These are phyloP conservation scores for Chrysanthemum makinoi DNA, from an alignment of 129 eudicot species.

Conservation along the genomic window DNA sequence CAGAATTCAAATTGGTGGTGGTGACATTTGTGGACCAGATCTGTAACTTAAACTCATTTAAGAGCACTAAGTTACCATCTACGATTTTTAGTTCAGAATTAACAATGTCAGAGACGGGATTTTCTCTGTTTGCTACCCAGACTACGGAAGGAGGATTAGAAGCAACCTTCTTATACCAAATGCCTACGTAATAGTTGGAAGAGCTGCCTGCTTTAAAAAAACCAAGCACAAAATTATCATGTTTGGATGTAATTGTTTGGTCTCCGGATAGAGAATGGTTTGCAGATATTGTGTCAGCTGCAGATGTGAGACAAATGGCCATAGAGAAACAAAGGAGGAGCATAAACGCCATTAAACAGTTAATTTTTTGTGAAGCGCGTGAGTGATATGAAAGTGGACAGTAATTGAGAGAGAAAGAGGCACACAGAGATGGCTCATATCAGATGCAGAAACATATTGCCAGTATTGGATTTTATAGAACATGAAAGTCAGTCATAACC, in stretches of 20 bases:
- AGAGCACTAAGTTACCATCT: conserved; percentile 55
- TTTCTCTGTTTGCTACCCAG: conserved; percentile 79
- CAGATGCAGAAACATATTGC: neutral
- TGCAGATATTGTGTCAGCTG: conserved; percentile 11
- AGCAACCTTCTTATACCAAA: conserved; percentile 47
- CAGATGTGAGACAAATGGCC: conserved; percentile 23
- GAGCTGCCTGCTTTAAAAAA: conserved; percentile 50
- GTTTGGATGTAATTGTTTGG: conserved; percentile 36
- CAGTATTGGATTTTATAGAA: conserved; percentile 17
- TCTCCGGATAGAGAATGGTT: conserved; percentile 39
- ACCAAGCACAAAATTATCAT: conserved; percentile 36
- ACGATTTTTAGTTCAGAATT: conserved; percentile 40
- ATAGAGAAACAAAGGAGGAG: conserved; percentile 24
- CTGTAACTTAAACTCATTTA: conserved; percentile 33
- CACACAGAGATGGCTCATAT: conserved; percentile 6
- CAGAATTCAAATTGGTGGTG: conserved; percentile 27
- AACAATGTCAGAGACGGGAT: conserved; percentile 45
- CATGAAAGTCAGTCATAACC: neutral
- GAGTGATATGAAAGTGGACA: conserved; percentile 3
- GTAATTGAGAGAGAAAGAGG: neutral
- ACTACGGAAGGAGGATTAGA: conserved; percentile 31
- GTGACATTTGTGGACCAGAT: conserved; percentile 63
- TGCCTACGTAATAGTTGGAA: conserved; percentile 47
- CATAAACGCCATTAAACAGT: conserved; percentile 24
- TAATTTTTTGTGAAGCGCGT: conserved; percentile 10